Evolutionary conservation across 140 eudicot species (phyloP).

Genomic region (Bidens hawaiensis): DNA sequence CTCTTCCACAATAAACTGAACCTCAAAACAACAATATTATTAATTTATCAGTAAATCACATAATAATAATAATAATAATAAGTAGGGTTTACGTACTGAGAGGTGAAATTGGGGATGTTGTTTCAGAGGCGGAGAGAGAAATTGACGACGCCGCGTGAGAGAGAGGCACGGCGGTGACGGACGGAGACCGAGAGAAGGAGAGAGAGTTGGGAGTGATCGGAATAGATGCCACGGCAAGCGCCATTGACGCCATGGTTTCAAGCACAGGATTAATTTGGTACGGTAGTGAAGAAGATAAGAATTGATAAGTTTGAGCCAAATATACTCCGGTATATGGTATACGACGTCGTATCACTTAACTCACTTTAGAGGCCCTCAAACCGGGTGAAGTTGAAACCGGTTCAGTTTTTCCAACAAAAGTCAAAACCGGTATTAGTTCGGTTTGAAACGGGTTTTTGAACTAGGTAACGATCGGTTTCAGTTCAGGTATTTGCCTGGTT

Average conservation of each 20-base stretch:
- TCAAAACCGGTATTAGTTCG: too few species aligned
- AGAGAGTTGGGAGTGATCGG: constrained; percentile 45
- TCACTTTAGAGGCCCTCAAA: too few species aligned
- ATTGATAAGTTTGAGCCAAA: background rate
- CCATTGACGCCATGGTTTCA: constrained; percentile 33
- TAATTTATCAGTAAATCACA: background rate
- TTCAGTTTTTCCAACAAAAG: too few species aligned
- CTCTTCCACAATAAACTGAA: constrained; percentile 83
- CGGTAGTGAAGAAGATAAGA: constrained; percentile 18
- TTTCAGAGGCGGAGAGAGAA: constrained; percentile 17
- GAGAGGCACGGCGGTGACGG: constrained; percentile 31
- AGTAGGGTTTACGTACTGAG: constrained; percentile 39
- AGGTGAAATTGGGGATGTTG: constrained; percentile 35
- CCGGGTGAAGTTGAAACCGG: background rate
- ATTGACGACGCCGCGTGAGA: constrained; percentile 31
- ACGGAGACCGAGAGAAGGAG: constrained; percentile 34
- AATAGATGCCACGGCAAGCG: constrained; percentile 31
- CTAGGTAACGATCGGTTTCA: too few species aligned
- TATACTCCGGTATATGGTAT: background rate
- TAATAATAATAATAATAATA: background rate
- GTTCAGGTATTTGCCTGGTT: too few species aligned
- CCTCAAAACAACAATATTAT: constrained; percentile 1
- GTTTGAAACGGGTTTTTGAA: too few species aligned
- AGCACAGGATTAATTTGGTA: background rate
- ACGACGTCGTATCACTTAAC: background rate